A percentile compares a stretch with the other conserved stretches of the same genome.
These are phyloP conservation scores for Lactarius deliciosus DNA, from an alignment of 768 basidiomycete genomes.

Conservation along the genomic window DNA sequence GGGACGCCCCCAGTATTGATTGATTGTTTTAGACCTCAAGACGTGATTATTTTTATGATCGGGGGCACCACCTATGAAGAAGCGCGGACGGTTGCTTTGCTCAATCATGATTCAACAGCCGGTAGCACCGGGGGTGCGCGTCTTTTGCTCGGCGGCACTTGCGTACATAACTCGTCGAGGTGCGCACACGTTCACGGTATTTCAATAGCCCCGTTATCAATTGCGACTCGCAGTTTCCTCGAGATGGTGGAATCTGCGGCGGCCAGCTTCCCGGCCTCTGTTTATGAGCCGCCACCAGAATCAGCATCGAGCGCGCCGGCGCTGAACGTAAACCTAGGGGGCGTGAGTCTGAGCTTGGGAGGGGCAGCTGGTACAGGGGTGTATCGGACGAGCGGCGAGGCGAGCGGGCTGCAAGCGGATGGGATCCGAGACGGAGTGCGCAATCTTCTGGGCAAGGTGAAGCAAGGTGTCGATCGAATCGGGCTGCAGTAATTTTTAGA, in stretches of 20 bases:
- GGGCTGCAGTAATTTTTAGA: constrained; percentile 35
- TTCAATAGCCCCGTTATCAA: constrained; percentile 2
- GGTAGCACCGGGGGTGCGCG: constrained; percentile 63
- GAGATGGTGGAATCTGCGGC: constrained; percentile 84
- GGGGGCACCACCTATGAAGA: constrained; percentile 98
- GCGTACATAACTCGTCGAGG: constrained; percentile 93
- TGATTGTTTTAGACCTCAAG: constrained; percentile 68
- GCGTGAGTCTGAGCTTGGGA: constrained; percentile 92
- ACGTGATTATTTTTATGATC: constrained; percentile 95
- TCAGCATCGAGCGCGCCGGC: constrained; percentile 69
- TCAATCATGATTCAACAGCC: constrained; percentile 79
- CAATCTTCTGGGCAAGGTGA: constrained; percentile 85
- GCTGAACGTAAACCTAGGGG: constrained; percentile 89
- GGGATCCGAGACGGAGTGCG: constrained; percentile 87
- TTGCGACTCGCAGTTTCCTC: constrained; percentile 57
- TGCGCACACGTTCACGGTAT: constrained; percentile 38
- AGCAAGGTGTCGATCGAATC: constrained; percentile 73
- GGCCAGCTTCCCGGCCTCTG: constrained; percentile 55
- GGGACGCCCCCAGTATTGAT: constrained; percentile 3
- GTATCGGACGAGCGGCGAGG: constrained; percentile 77
- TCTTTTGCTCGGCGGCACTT: constrained; percentile 89
- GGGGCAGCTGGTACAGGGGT: constrained; percentile 80
- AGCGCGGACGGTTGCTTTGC: constrained; percentile 75
- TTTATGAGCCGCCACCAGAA: constrained; percentile 76
- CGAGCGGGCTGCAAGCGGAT: constrained; percentile 71